Conservation (phyloP, 257 asterid genomes). For the Nicotiana obtusifolia region DNA sequence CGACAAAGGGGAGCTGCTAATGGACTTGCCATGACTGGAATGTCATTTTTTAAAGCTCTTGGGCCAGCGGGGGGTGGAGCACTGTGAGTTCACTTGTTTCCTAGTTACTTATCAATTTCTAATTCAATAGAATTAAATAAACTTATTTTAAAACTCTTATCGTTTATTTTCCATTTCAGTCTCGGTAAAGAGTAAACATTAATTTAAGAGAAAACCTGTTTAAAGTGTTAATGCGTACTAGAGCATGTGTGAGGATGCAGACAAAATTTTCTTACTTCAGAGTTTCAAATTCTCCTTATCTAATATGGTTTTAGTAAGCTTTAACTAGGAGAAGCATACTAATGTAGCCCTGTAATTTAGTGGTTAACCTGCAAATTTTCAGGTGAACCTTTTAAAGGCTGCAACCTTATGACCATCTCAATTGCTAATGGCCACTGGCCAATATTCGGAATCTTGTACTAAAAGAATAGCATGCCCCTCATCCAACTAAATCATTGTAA, state of each 20-base stretch:
- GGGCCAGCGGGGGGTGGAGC: constrained; percentile 89
- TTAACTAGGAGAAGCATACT: not conserved
- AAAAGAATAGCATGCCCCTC: too few species aligned
- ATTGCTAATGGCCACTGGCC: too few species aligned
- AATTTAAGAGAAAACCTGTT: not conserved
- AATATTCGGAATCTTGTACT: too few species aligned
- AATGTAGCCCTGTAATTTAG: not conserved
- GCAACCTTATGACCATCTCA: too few species aligned
- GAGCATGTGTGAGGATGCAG: too few species aligned
- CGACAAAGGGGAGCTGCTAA: constrained; percentile 85
- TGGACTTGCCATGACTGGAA: constrained; percentile 78
- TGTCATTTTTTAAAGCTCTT: constrained; percentile 69
- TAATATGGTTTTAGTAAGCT: not conserved
- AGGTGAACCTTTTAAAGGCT: too few species aligned
- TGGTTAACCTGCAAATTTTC: not conserved
- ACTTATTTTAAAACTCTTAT: not conserved
- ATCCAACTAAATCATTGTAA: too few species aligned
- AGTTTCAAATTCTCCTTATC: too few species aligned
- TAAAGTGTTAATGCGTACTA: not conserved
- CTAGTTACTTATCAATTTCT: not conserved
- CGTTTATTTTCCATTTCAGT: not conserved
- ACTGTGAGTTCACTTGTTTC: constrained; percentile 46
- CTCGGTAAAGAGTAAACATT: not conserved
- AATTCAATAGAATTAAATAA: not conserved
- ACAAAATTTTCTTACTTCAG: too few species aligned